Conservation (phyloP, 306 rosid species). For the Quercus robur region DNA sequence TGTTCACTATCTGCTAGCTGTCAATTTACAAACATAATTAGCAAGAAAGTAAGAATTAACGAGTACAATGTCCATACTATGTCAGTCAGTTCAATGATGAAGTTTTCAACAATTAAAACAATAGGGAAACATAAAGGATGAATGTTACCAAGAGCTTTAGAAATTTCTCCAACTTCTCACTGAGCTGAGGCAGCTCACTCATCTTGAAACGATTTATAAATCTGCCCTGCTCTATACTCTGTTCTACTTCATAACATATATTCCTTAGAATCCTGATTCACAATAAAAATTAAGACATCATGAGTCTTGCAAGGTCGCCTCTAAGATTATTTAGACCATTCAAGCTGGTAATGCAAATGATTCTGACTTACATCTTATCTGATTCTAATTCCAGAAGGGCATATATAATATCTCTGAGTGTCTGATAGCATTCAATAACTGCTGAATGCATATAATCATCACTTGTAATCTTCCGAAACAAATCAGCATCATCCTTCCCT, state of each 20-base stretch:
- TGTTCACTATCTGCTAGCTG: constrained; percentile 54
- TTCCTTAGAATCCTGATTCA: constrained; percentile 46
- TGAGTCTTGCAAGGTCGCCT: background rate
- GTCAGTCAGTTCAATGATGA: background rate
- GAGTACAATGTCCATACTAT: background rate
- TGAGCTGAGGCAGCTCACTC: constrained; percentile 78
- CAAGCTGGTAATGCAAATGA: constrained; percentile 5
- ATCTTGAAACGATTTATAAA: constrained; percentile 68
- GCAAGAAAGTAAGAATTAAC: background rate
- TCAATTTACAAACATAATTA: constrained; percentile 23
- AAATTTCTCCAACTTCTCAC: constrained; percentile 83
- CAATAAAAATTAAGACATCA: constrained; percentile 22
- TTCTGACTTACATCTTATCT: constrained; percentile 61
- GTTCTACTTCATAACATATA: constrained; percentile 45
- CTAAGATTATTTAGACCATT: background rate
- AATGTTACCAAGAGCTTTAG: constrained; percentile 62
- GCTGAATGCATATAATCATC: constrained; percentile 85
- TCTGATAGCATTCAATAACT: constrained; percentile 88
- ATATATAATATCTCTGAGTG: constrained; percentile 57
- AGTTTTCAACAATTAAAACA: constrained; percentile 4
- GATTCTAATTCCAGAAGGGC: constrained; percentile 49
- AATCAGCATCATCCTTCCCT: constrained; percentile 68
- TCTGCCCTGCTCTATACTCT: constrained; percentile 11
- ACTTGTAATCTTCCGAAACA: constrained; percentile 63
- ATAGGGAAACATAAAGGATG: background rate